Evolutionary conservation across 2,329 filamentous ascomycete genomes (phyloP), one percentile per base, ranked within the genome.

Genomic region (Gaeumannomyces tritici): DNA sequence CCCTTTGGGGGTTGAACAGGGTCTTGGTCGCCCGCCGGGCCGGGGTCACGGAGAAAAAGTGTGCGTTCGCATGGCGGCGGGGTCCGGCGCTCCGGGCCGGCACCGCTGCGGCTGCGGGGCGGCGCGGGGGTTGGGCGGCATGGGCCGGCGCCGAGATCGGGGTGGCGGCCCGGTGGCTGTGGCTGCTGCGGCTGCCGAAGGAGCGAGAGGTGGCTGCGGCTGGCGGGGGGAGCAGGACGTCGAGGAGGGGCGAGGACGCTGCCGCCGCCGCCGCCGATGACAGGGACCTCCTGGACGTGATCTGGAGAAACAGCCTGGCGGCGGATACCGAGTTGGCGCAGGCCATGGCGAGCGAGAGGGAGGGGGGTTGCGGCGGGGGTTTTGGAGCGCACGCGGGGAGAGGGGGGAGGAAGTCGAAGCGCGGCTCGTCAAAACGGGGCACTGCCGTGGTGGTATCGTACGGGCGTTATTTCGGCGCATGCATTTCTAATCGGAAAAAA

Each of bases 1-100:
- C 90, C 62, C 82, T 82, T 67, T 88, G 86, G 0, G 91, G 90
- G 72, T 98, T 96, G 66, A 80, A 74, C 5, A 86, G 75, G 55
- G 80, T 80, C 33, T 75, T 73, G 0, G 85, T 87, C 64, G 74
- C 76, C 31, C 68, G 66, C 60, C 70, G 70, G 8, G 68, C 27
- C 0, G 70, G 47, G 2, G 79, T 75, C 26, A 73, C 71, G 29
- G 75, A 73, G 63, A 83, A 82, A 2, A 21, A 26, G 18, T 28
- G 24, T 3, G 31, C 24, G 47, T 18, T 13, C 64, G 61, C 47
- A n/a, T 42, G n/a, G 11, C 31, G 8, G 31, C 31, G 8, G 11
- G 61, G n/a, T 7, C 33, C 4, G 26, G 55, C 24, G 12, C n/a
- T 54, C 13, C 54, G 57, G 35, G 33, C 33, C 13, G 13, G 55